Conservation (phyloP, 2,329 filamentous ascomycete species). For the Didymella exigua region DNA sequence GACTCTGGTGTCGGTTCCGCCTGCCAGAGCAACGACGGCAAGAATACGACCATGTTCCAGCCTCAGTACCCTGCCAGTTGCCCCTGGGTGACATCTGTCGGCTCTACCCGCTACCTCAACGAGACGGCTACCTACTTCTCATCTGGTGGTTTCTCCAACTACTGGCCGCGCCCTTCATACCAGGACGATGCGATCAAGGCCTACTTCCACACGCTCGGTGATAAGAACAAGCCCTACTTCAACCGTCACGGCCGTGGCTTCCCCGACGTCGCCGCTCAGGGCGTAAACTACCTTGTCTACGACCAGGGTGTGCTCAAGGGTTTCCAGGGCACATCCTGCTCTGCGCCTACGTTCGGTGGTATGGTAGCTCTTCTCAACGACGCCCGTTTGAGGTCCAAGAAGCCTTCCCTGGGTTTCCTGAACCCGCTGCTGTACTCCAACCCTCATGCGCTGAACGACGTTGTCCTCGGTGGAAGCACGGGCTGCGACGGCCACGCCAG, state of each 20-base stretch:
- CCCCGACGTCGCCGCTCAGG: conserved; percentile 68
- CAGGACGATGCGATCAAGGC: conserved; percentile 52
- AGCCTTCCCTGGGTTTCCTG: conserved; percentile 61
- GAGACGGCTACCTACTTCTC: conserved; percentile 55
- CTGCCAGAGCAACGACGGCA: conserved; percentile 65
- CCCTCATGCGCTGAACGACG: conserved; percentile 57
- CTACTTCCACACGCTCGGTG: conserved; percentile 53
- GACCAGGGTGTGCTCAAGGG: conserved; percentile 51
- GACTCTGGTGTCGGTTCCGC: conserved; percentile 62
- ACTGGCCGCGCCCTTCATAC: conserved; percentile 56
- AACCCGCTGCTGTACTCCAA: conserved; percentile 63
- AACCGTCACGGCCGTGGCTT: conserved; percentile 62
- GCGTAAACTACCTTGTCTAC: conserved; percentile 43
- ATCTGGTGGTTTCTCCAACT: conserved; percentile 56
- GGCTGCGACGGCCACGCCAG: conserved; percentile 46
- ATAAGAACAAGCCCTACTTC: conserved; percentile 56
- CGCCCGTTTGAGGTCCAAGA: conserved; percentile 57
- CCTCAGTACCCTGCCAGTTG: conserved; percentile 69
- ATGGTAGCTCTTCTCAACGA: conserved; percentile 68
- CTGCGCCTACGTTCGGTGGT: conserved; percentile 63
- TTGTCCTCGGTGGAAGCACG: conserved; percentile 41
- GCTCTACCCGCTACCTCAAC: conserved; percentile 60
- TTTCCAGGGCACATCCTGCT: conserved; percentile 54
- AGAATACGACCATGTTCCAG: conserved; percentile 60
- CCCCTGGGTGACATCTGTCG: conserved; percentile 70